Evolutionary conservation across 2,329 filamentous ascomycete species (phyloP), one percentile per base, ranked within the genome.

Genomic region (Graphium sp.): DNA sequence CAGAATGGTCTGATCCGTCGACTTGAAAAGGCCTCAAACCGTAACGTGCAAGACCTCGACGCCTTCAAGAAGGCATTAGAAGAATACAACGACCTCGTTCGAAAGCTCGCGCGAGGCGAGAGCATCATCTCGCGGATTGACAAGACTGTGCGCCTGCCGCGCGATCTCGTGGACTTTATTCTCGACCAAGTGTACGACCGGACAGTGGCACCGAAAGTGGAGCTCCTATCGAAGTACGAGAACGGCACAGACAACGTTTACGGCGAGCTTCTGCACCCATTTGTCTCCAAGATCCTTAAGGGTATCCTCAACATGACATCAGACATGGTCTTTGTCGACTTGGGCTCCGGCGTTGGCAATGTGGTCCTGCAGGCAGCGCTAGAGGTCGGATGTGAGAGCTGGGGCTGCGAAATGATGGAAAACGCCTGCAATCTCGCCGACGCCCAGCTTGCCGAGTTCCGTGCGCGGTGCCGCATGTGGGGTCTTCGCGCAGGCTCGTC

Each of bases 341-440:
- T 98, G 10, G 89, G 89, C 27, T 95, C 87, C 2, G 89, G 89
- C 18, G 89, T 95, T 11, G 89, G 87, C 26, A 98, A 95, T 46
- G 87, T 95, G 3, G 84, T 89, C 16, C 59, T 98, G 28, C 89
- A 98, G 49, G 84, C 87, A 3, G 89, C 89, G 1, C 66, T 98
- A 13, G 82, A 98, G 49, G 74, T 87, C 29, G 89, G 89, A 12
- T 93, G 84, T 48, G 83, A 93, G 47, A 87, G 79, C 50, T 94
- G 84, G 76, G 89, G 89, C 17, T 93, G 87, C 43, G 89, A 98
- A 51, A 82, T 91, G 64, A 92, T 94, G 83, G 66, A 77, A 32
- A 91, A 89, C 35, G 82, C 85, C 2, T 85, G 78, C 55, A 73
- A 75, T 32, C 66, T 93, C 18, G 89, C 83, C 6, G 71, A 78